phyloP scores from a whole-genome alignment of 305 asterid species.

The Coffea humblotiana region DNA sequence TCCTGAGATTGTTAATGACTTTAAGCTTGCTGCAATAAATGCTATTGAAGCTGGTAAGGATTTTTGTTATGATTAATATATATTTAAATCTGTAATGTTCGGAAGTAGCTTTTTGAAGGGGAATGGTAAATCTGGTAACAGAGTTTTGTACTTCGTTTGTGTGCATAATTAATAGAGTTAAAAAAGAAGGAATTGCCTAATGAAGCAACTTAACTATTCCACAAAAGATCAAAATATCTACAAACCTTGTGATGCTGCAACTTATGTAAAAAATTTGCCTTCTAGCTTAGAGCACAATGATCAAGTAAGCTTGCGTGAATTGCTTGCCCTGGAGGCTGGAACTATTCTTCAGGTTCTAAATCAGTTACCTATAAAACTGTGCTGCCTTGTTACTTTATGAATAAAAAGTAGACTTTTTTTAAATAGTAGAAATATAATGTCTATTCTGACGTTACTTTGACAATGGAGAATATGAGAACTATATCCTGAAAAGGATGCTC shows the following conservation, averaged over 20 bases:
- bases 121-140: not conserved
- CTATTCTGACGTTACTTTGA: not conserved
- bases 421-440: not conserved
- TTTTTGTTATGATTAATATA: not conserved
- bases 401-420: not conserved
- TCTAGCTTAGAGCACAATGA: not conserved
- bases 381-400: not conserved
- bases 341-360: not conserved
- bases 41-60: constrained; percentile 66
- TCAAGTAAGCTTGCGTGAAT: not conserved
- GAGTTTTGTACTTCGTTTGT: not conserved
- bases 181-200: not conserved
- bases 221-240: not conserved
- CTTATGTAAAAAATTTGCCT: too few relatives aligned
- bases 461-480: not conserved
- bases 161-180: not conserved
- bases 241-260: not conserved
- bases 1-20: constrained; percentile 54
- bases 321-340: too few relatives aligned
- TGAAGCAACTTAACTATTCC: not conserved
- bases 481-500: not conserved
- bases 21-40: constrained; percentile 66
- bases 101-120: not conserved
- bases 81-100: not conserved
- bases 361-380: not conserved